Base-by-base conservation (phyloP, 2,329 filamentous ascomycete genomes). In the Talaromyces atroroseus region DNA sequence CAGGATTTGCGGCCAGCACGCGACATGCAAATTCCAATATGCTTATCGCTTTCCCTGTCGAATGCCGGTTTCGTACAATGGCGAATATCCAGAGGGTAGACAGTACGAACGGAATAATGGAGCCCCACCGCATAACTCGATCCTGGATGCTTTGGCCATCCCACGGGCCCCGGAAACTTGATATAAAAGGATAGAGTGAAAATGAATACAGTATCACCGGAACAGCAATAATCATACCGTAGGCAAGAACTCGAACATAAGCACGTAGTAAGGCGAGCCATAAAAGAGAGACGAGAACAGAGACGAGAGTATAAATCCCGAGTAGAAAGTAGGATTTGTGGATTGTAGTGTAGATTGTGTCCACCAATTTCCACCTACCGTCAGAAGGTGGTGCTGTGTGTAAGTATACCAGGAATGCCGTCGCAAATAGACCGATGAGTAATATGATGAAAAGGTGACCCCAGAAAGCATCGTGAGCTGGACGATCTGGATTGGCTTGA, bases 11-110 rank as follows among this genome's bases (percentile, higher is more conserved):
- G 6, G 87, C 84, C 16, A 99, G 78, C 58, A 99, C 95, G 56
- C 87, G 87, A 65, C 89, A 92, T 10, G 90, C 87, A 70, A 99
- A 96, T 69, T 97, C 92, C 54, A 99, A 80, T 60, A 97, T 95
- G 40, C 87, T 85, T 57, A 96, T 86, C 0, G 92, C 90, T 67
- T 89, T 90, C 59, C 85, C 83, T 58, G 97, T 83, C 10, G 90
- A 88, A 66, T 88, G 83, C 10, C 92, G 88, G 4, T 89, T 88
- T 71, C 87, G 88, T 67, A 87, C 85, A 10, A 96, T 84, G 44
- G 92, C 84, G 74, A 91, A 95, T 1, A 90, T 76, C 92, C 92
- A 97, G 49, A 90, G 74, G 6, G 87, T 75, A 12, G 89, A 87
- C 32, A 89, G 81, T 20, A 87, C 71, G 2, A 86, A 85, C 0